phyloP scores from a whole-genome alignment of 345 rosid genomes.

The Streptanthus diversifolius region DNA sequence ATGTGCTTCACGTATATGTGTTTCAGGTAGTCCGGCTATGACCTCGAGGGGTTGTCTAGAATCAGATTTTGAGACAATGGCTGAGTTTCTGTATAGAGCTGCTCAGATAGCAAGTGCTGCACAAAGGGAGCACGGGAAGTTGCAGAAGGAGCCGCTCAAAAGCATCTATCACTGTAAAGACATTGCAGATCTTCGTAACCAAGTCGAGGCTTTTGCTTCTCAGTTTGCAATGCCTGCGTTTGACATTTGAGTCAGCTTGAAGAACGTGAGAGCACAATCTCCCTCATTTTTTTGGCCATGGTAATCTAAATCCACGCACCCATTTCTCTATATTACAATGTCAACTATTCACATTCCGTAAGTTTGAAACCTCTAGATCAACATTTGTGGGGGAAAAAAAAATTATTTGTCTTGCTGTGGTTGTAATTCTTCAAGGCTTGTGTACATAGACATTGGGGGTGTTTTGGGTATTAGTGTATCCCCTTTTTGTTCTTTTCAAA shows the following conservation, averaged over 20 bases:
- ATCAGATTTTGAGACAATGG: constrained; percentile 79
- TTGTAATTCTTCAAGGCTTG: constrained; percentile 2
- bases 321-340: constrained; percentile 15
- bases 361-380: constrained; percentile 17
- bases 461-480: constrained; percentile 9
- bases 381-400: not conserved
- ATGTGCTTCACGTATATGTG: not conserved
- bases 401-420: constrained; percentile 10
- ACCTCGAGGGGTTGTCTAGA: constrained; percentile 91
- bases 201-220: constrained; percentile 69
- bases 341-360: not conserved
- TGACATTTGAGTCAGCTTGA: constrained; percentile 45
- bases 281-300: constrained; percentile 25
- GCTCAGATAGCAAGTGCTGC: constrained; percentile 62
- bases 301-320: constrained; percentile 21
- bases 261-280: constrained; percentile 10
- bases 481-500: not conserved
- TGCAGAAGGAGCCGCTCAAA: constrained; percentile 50
- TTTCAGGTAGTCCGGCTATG: constrained; percentile 90
- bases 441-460: constrained; percentile 19
- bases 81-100: constrained; percentile 71
- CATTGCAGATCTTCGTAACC: constrained; percentile 55
- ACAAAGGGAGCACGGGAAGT: constrained; percentile 63
- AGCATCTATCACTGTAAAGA: constrained; percentile 61
- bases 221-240: constrained; percentile 90